Conservation (phyloP, 345 rosid species). For the Ricinus communis region DNA sequence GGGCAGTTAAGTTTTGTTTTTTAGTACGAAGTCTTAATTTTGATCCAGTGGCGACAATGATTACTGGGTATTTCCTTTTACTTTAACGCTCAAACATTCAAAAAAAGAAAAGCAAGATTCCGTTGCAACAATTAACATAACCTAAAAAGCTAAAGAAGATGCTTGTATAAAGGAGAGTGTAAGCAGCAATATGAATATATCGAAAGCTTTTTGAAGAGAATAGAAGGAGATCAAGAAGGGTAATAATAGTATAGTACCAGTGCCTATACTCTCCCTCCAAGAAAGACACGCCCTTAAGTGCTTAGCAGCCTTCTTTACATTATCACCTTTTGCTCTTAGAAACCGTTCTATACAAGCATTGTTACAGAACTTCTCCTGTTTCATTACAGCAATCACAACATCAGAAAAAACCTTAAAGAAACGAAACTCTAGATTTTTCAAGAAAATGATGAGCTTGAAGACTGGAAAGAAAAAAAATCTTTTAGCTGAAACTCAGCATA, state of each 20-base stretch:
- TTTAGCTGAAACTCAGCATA: background rate
- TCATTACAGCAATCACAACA: background rate
- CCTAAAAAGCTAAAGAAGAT: slow-evolving; percentile 24
- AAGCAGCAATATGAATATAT: slow-evolving; percentile 4
- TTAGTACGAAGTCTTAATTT: background rate
- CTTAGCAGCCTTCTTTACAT: slow-evolving; percentile 82
- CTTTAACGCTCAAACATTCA: slow-evolving; percentile 44
- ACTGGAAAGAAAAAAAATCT: background rate
- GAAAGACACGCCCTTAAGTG: slow-evolving; percentile 76
- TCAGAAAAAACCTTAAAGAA: no score
- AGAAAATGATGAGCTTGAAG: slow-evolving; percentile 2
- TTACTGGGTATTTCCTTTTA: slow-evolving; percentile 7
- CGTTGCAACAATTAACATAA: slow-evolving; percentile 15
- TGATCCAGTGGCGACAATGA: slow-evolving; percentile 33
- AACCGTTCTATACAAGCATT: slow-evolving; percentile 75
- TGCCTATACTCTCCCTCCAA: slow-evolving; percentile 78
- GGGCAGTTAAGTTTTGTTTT: background rate
- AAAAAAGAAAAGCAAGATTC: slow-evolving; percentile 38
- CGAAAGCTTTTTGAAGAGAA: background rate
- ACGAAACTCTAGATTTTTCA: background rate
- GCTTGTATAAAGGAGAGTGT: slow-evolving; percentile 12
- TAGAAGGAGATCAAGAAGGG: background rate
- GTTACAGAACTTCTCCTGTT: slow-evolving; percentile 93
- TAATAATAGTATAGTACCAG: slow-evolving; percentile 38
- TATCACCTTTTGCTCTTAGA: slow-evolving; percentile 70